Evolutionary conservation across 345 rosid species (phyloP).

Genomic region (Carallia pectinifolia): DNA sequence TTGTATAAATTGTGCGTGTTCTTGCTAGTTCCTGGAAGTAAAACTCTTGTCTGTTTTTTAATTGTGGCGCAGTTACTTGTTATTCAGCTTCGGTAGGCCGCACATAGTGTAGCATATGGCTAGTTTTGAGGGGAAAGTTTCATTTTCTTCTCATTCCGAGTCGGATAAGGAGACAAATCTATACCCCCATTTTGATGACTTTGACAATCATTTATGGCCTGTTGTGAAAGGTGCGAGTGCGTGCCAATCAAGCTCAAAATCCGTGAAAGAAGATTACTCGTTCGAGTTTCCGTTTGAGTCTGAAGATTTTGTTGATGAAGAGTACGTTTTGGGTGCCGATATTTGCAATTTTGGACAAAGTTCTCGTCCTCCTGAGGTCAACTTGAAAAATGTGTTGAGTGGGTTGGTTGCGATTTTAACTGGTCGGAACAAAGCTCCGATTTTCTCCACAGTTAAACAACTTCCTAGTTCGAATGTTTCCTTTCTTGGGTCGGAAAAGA

Average conservation of each 20-base stretch:
- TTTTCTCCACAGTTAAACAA: conserved; percentile 28
- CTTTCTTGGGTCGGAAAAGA: conserved; percentile 66
- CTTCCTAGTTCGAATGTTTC: conserved; percentile 62
- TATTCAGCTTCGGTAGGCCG: neutral
- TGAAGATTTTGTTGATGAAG: conserved; percentile 56
- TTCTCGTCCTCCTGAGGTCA: conserved; percentile 56
- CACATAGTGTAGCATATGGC: conserved; percentile 19
- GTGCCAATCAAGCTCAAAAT: conserved; percentile 5
- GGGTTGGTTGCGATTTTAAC: conserved; percentile 83
- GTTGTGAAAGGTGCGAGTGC: neutral
- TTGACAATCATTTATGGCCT: conserved; percentile 14
- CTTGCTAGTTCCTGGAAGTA: neutral
- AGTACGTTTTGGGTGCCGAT: conserved; percentile 56
- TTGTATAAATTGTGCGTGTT: neutral
- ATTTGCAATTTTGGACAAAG: conserved; percentile 13
- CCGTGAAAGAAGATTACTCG: conserved; percentile 33
- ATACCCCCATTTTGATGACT: conserved; percentile 23
- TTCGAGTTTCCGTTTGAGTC: conserved; percentile 48
- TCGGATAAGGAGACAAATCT: conserved; percentile 13
- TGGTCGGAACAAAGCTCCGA: conserved; percentile 51
- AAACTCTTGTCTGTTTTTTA: neutral
- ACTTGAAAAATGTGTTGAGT: conserved; percentile 71
- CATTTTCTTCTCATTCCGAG: conserved; percentile 11
- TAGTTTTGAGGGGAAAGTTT: conserved; percentile 21
- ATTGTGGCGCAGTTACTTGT: neutral